A percentile compares a stretch with the other conserved stretches of the same genome.
These are phyloP conservation scores for Melanomma pulvis-pyrius DNA, from an alignment of 495 filamentous ascomycete genomes.

Conservation along the genomic window DNA sequence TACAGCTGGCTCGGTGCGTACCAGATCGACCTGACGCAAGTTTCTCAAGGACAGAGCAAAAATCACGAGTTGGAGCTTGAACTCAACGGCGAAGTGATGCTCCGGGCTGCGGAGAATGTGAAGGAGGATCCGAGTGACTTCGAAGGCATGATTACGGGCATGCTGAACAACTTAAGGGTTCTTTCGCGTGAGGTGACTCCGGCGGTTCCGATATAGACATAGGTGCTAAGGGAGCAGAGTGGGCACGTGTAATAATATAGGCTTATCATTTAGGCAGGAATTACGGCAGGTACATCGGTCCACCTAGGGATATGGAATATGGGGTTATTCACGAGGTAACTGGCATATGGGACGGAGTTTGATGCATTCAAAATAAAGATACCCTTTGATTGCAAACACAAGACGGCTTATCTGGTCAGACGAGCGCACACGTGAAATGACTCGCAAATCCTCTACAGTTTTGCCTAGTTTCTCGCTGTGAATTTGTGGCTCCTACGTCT, in stretches of 20 bases:
- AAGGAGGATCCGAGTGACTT: constrained; percentile 4
- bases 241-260: not conserved
- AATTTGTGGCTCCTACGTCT: not conserved
- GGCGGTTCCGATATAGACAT: not conserved
- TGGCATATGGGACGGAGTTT: constrained; percentile 14
- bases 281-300: not conserved
- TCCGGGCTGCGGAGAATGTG: constrained; percentile 12
- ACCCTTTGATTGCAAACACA: constrained; percentile 12
- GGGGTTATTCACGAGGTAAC: not conserved
- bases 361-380: constrained; percentile 21
- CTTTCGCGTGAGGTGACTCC: constrained; percentile 31
- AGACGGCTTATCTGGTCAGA: not conserved
- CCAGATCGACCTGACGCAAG: constrained; percentile 37
- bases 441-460: too few relatives aligned
- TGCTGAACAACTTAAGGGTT: constrained; percentile 37
- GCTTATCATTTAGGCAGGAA: not conserved
- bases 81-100: constrained; percentile 14
- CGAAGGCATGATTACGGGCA: constrained; percentile 27
- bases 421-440: not conserved
- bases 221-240: not conserved
- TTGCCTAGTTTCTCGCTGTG: too few relatives aligned
- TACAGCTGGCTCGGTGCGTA: constrained; percentile 26
- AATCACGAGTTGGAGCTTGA: constrained; percentile 39
- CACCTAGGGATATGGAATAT: not conserved
- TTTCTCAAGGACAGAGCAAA: constrained; percentile 19